Base-by-base conservation (phyloP, 1,284 basidiomycete genomes). In the Naganishia sp. region DNA sequence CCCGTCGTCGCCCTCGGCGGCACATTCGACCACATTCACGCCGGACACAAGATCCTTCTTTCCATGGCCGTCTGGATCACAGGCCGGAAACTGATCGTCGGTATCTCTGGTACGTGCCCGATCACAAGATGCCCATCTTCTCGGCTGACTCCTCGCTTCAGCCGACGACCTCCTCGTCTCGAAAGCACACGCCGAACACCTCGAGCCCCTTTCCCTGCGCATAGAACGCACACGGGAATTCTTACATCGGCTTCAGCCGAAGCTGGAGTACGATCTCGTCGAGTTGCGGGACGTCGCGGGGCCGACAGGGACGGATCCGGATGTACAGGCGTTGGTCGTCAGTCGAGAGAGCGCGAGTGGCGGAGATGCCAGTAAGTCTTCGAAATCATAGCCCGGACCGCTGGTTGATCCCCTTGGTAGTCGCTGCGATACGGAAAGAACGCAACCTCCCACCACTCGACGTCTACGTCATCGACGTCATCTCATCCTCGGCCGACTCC, bases 1-100 rank as follows among this genome's bases (percentile, higher is more conserved):
- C 65, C 69, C 1, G 78, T 80, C 17, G 72, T 77, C 3, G 82
- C 83, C 74, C 71, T 88, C 10, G 88, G 88, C 31, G 88, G 88
- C 11, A 99, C 95, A 0, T 99, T 99, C 77, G 95, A 99, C 79
- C 96, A 99, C 76, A 85, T 99, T 18, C 95, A 99, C 76, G 87
- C 93, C 1, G 95, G 95, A 0, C 95, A 99, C 83, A 98, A 98
- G 81, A 94, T 99, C 67, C 85, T 99, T 43, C 85, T 99, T 6
- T 91, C 91, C 72, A 92, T 96, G 86, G 88, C 87, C 9, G 87
- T 90, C 1, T 92, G 90, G 83, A 86, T 97, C 67, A 84, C 92
- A 0, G 79, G 81, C 53, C 79, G 84, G 70, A 92, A 91, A 76
- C 80, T 99, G 73, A 91, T 99, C 69, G 87, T 96, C 63, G 96